A percentile compares a stretch with the other conserved stretches of the same genome.
phyloP scores from a whole-genome alignment of 768 basidiomycete species.

The Agrocybe chaxingu region DNA sequence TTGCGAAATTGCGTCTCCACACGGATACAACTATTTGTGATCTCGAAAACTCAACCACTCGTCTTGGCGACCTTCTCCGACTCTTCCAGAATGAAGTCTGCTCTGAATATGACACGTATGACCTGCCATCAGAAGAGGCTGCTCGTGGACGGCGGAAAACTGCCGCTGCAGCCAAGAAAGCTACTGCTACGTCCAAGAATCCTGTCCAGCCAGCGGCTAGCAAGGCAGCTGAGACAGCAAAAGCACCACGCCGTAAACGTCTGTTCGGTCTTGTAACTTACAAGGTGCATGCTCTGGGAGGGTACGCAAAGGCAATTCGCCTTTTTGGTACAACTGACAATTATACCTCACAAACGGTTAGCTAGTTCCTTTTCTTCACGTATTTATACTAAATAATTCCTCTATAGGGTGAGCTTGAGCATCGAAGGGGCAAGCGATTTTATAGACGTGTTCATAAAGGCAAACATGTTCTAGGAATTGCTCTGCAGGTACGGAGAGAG shows the following conservation, averaged over 20 bases:
- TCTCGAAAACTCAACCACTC: constrained; percentile 15
- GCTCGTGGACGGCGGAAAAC: constrained; percentile 12
- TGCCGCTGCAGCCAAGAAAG: constrained; percentile 6
- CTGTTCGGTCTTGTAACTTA: constrained; percentile 16
- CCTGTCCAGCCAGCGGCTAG: too few relatives aligned
- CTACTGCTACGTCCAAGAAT: too few relatives aligned
- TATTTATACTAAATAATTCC: background rate
- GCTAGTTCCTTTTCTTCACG: background rate
- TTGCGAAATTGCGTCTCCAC: constrained; percentile 30
- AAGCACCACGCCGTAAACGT: background rate
- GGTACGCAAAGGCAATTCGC: constrained; percentile 14
- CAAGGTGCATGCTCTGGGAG: constrained; percentile 21
- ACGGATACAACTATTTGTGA: constrained; percentile 14
- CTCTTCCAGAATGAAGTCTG: constrained; percentile 22
- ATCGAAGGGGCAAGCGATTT: constrained; percentile 7
- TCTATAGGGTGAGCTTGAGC: constrained; percentile 11
- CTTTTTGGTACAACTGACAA: constrained; percentile 12
- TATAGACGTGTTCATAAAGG: constrained; percentile 4
- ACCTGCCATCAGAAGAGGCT: constrained; percentile 28
- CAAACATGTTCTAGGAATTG: background rate
- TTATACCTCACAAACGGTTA: constrained; percentile 14
- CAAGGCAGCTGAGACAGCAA: background rate
- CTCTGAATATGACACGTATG: constrained; percentile 19
- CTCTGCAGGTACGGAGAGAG: background rate
- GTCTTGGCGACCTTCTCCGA: constrained; percentile 20